A percentile compares a stretch with the other conserved stretches of the same genome.
phyloP scores from a whole-genome alignment of 2,329 filamentous ascomycete genomes.

The Paecilomyces sp. region DNA sequence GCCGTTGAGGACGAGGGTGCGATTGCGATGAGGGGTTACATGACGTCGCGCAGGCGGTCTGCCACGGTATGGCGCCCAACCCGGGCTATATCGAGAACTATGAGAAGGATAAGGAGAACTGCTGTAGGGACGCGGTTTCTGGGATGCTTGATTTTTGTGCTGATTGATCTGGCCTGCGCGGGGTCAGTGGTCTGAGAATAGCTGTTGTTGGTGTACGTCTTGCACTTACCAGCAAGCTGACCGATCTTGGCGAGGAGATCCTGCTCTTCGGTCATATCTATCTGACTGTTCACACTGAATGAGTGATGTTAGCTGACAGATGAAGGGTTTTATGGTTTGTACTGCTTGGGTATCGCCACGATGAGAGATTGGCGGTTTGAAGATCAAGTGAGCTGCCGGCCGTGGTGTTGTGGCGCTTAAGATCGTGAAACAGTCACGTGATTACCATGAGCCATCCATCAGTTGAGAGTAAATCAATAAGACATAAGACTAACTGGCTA shows the following conservation, averaged over 20 bases:
- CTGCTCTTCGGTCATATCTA: conserved; percentile 48
- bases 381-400: not conserved
- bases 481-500: not conserved
- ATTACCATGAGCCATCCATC: not conserved
- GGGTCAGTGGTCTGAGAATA: conserved; percentile 17
- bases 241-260: conserved; percentile 50
- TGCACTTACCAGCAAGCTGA: conserved; percentile 47
- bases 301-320: not conserved
- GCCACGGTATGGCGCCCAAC: conserved; percentile 38
- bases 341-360: not conserved
- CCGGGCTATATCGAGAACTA: conserved; percentile 21
- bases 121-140: conserved; percentile 12
- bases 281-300: conserved; percentile 1
- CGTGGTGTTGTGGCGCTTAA: not conserved
- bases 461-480: not conserved
- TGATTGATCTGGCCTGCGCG: conserved; percentile 67
- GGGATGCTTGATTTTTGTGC: conserved; percentile 55
- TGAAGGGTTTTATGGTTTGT: not conserved
- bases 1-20: conserved; percentile 60
- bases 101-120: conserved; percentile 18
- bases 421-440: not conserved
- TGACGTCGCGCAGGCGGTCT: conserved; percentile 31
- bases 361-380: not conserved
- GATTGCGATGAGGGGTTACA: conserved; percentile 44
- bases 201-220: conserved; percentile 32